Base-by-base conservation (phyloP, 305 asterid genomes). In the Fraxinus floribunda region DNA sequence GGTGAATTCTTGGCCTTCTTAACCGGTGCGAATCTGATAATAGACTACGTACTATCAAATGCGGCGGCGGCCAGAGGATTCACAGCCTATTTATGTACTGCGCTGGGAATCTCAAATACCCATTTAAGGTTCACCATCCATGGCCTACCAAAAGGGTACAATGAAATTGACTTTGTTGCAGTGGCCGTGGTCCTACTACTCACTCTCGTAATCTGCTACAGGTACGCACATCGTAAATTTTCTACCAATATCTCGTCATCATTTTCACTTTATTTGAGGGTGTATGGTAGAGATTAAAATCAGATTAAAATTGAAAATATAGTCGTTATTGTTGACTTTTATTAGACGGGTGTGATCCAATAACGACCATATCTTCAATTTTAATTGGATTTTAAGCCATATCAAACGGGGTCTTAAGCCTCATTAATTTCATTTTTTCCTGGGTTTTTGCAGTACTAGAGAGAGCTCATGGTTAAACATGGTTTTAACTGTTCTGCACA, bases 21-120 rank as follows among this genome's bases (percentile, higher is more conserved):
- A 7, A 92, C 98, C 18, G 98, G 98, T 0, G 89, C 98, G 1
- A 95, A 94, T 89, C 86, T 95, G 79, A 89, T 95, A 22, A 88
- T 95, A 79, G 98, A 95, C 79, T 95, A 95, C 75, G 98, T 95
- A 5, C 78, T 95, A 80, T 95, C 98, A 57, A 95, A 95, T 86
- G 98, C 98, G 13, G 98, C 98, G 1, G 98, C 92, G 80, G 97
- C 98, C 41, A 90, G 98, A 80, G 89, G 98, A 18, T 91, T 95
- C 87, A 95, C 98, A 0, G 89, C 90, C 4, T 95, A 95, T 86
- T 81, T 95, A 3, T 92, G 90, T 83, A 90, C 97, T 0, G 97
- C 95, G 0, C 10, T 94, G 3, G 98, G 98, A 29, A 26, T 91
- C 3, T 86, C 97, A 1, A 84, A 81, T 55, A 78, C 88, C 1